These are phyloP conservation scores for Sugiyamaella xylanicola DNA, from an alignment of 1,139 yeast genomes.

Conservation along the genomic window DNA sequence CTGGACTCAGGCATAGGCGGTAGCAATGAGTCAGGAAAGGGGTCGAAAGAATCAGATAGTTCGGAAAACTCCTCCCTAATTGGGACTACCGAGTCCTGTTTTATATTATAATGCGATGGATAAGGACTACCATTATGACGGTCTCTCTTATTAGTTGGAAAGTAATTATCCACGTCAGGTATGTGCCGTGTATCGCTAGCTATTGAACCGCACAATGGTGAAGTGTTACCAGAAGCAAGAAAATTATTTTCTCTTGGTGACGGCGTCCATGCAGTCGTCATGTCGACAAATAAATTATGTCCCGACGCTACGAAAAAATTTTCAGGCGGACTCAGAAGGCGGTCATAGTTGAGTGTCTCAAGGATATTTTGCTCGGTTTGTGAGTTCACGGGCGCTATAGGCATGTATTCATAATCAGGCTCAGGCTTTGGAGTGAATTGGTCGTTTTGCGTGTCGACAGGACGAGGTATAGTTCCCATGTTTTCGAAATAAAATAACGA, in stretches of 20 bases:
- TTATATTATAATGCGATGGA: not conserved
- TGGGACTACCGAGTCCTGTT: too few relatives aligned
- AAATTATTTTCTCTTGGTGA: conserved; percentile 1
- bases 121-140: not conserved
- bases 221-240: not conserved
- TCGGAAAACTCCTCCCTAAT: not conserved
- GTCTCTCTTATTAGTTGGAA: not conserved
- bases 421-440: not conserved
- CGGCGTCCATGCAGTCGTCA: not conserved
- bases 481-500: not conserved
- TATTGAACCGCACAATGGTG: not conserved
- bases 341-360: not conserved
- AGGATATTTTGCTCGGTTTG: not conserved
- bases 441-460: not conserved
- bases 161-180: not conserved
- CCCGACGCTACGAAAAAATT: not conserved
- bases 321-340: not conserved
- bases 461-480: not conserved
- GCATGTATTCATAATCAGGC: not conserved
- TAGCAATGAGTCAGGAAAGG: not conserved
- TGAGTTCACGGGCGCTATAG: not conserved
- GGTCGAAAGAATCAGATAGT: not conserved
- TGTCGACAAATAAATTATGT: conserved; percentile 3
- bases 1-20: not conserved
- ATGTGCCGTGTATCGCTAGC: not conserved